These are phyloP conservation scores for Thymus quinquecostatus DNA, from an alignment of 257 asterid genomes.

Conservation along the genomic window DNA sequence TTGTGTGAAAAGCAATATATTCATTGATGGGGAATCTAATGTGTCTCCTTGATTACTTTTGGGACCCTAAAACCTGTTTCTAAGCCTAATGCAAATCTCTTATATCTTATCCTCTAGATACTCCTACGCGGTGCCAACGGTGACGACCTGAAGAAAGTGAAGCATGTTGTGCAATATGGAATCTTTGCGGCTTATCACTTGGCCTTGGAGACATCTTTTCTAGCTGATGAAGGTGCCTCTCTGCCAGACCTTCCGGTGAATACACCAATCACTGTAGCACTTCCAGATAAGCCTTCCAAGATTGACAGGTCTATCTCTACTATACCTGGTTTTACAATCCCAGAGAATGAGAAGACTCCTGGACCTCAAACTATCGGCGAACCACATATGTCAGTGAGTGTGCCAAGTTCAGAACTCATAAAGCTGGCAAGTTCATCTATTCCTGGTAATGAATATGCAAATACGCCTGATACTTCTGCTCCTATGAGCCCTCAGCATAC, in stretches of 20 bases:
- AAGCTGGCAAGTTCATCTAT: conserved; percentile 36
- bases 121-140: conserved; percentile 83
- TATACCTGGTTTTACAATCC: conserved; percentile 67
- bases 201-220: conserved; percentile 88
- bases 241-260: conserved; percentile 71
- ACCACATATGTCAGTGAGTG: conserved; percentile 65
- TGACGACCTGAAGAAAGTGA: conserved; percentile 87
- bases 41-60: neutral
- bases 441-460: conserved; percentile 36
- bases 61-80: conserved; percentile 14
- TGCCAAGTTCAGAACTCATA: conserved; percentile 49
- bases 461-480: conserved; percentile 32
- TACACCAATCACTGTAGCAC: conserved; percentile 71
- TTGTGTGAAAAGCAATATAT: neutral
- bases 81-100: conserved; percentile 22
- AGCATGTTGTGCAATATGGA: conserved; percentile 88
- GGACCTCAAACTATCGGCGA: conserved; percentile 51
- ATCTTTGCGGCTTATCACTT: conserved; percentile 88
- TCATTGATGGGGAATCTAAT: conserved; percentile 3
- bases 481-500: conserved; percentile 39
- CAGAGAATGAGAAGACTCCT: conserved; percentile 48
- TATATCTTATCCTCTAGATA: conserved; percentile 51
- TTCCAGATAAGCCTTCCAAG: conserved; percentile 65
- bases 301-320: conserved; percentile 82
- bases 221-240: conserved; percentile 97